Evolutionary conservation across 306 rosid genomes (phyloP), one percentile per base, ranked within the genome.

Genomic region (Ammopiptanthus mongolicus): DNA sequence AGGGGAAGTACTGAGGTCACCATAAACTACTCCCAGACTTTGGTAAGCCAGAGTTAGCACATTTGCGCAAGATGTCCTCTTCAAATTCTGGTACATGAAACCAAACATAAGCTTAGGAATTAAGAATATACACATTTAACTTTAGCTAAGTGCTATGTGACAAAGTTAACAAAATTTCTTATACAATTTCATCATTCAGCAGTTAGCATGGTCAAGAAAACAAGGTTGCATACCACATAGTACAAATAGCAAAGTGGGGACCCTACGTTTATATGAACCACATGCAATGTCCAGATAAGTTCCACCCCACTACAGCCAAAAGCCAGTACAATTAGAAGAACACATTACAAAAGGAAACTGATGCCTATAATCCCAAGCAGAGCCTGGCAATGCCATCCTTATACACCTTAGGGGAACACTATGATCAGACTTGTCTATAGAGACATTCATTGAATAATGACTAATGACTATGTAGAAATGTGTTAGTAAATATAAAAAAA

Each of bases 11-110:
- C 97, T 86, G 55, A 91, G 90, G 80, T 91, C 97, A 5, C 97
- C 97, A 73, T 91, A 91, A 25, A 91, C 96, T 22, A 91, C 91
- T 74, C 97, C 97, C 50, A 91, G 88, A 80, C 97, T 91, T 79
- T 91, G 97, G 76, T 91, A 91, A 19, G 93, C 96, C 64, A 91
- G 69, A 59, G 85, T 83, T 25, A 89, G 86, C 80, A 91, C 81
- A 56, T 81, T 77, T 64, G 84, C 72, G 60, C 79, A 81, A 9
- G 94, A 86, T 23, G 77, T 74, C 51, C 78, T 87, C 88, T 84
- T 89, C 74, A 84, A 42, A 75, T 84, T 79, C 97, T 88, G 86
- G 81, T 79, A 59, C 77, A 67, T 8, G 62, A 80, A 74, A 47
- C 41, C 52, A 78, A 50, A 36, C 34, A 75, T 37, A 19, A 41